Conservation (phyloP, 805 yeast species). For the Barnettozyma populi region DNA sequence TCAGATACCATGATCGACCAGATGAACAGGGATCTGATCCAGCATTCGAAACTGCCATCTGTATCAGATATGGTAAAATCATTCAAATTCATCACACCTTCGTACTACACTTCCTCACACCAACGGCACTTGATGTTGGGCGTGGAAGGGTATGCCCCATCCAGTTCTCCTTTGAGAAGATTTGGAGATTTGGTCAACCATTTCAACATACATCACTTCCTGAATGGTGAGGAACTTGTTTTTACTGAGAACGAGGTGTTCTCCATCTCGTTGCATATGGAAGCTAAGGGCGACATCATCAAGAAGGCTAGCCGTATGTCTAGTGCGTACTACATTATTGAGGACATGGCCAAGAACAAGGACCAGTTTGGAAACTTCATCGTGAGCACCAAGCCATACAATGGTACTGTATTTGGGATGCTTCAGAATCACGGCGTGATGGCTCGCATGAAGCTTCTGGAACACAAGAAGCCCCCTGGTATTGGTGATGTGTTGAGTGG, state of each 20-base stretch:
- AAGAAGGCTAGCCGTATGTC: conserved; percentile 27
- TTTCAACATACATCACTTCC: conserved; percentile 55
- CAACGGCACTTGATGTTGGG: conserved; percentile 59
- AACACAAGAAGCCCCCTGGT: conserved; percentile 26
- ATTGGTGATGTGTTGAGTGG: conserved; percentile 40
- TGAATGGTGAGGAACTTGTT: conserved; percentile 26
- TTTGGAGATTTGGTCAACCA: conserved; percentile 78
- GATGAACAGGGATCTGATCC: conserved; percentile 20
- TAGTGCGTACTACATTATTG: conserved; percentile 34
- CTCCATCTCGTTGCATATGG: conserved; percentile 38
- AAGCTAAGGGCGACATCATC: conserved; percentile 37
- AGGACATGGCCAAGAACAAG: conserved; percentile 19
- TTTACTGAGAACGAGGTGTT: conserved; percentile 32
- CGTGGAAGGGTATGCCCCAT: conserved; percentile 55
- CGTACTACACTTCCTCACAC: conserved; percentile 44
- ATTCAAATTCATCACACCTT: conserved; percentile 44
- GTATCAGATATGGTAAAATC: conserved; percentile 39
- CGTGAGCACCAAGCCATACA: conserved; percentile 37
- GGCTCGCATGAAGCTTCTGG: conserved; percentile 27
- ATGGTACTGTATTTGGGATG: conserved; percentile 30
- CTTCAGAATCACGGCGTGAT: conserved; percentile 27
- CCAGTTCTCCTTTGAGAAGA: conserved; percentile 87
- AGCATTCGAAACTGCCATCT: conserved; percentile 21
- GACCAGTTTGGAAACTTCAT: conserved; percentile 28
- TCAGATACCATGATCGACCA: conserved; percentile 23